Evolutionary conservation across 2,329 filamentous ascomycete genomes (phyloP), one percentile per base, ranked within the genome.

Genomic region (Exophiala lecanii-corni): DNA sequence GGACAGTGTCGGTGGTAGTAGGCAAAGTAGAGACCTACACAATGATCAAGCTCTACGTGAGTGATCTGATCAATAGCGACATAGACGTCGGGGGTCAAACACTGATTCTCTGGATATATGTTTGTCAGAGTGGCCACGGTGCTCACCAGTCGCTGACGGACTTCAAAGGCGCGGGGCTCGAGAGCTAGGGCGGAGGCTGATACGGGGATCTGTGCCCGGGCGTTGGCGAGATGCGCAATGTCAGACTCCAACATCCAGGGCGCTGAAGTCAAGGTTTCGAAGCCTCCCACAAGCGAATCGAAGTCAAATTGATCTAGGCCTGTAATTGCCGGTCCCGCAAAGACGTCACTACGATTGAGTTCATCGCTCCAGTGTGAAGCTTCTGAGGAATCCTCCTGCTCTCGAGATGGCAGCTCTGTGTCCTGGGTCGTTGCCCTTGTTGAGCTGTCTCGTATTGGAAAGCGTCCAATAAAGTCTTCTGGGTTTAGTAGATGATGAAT

Each of bases 1-100:
- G 67, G 56, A 43, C 64, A 69, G 40, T 67, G 69, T 2, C 62
- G 62, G 25, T 73, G 67, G 60, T 69, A 72, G 45, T 63, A 64
- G 34, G 61, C 61, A 43, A 71, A 71, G 41, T 68, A 73, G 2
- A 69, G 55, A 31, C 50, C 43, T 15, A 57, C 23, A 12, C 49
- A 51, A 16, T 53, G 39, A 26, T 54, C 49, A 10, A 57, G 31
- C 19, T 51, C 44, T n/a, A 53, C 41, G 66, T 69, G 43, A 69
- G 65, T 53, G 23, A 53, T 39, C 3, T 43, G 35, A 9, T 41
- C 37, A 36, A 53, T 53, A 15, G 39, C 37, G 4, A 39, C 12
- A 6, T 17, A 41, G 21, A 53, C 13, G 12, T 41, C 31, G 16
- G 31, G 16, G 18, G 13, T 19, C 13, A 48, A 16, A 21, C 43